Evolutionary conservation across 305 asterid species (phyloP).

Genomic region (Fraxinus dipetala): DNA sequence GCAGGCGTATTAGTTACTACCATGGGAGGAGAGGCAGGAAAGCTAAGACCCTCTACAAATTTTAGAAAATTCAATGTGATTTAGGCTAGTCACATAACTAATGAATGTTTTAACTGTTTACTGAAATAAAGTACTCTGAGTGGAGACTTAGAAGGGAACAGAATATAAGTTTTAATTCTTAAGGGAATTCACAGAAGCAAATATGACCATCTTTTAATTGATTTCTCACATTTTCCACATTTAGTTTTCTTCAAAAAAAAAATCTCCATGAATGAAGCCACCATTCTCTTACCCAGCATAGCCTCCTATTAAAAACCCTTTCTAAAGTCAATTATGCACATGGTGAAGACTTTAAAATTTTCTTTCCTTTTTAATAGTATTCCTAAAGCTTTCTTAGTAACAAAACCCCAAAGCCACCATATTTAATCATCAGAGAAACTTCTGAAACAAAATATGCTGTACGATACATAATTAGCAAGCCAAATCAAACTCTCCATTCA

Average conservation of each 20-base stretch:
- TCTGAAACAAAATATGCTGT: conserved; percentile 2
- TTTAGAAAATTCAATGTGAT: background rate
- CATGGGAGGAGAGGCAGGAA: background rate
- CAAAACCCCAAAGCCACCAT: background rate
- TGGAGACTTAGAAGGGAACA: background rate
- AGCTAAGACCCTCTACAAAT: background rate
- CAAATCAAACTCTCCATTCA: conserved; percentile 1
- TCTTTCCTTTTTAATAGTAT: background rate
- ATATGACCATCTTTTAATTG: background rate
- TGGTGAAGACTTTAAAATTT: background rate
- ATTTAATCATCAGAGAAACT: background rate
- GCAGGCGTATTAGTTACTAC: background rate
- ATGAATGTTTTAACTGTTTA: background rate
- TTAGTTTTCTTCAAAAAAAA: background rate
- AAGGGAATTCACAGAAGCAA: background rate
- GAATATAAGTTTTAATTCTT: background rate
- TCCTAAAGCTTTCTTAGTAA: background rate
- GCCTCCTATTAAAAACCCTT: background rate
- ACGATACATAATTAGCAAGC: conserved; percentile 1
- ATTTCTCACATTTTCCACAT: background rate
- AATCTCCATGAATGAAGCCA: background rate
- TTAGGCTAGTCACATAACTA: background rate
- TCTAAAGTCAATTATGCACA: background rate
- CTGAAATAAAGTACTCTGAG: background rate
- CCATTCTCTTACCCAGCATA: background rate